Evolutionary conservation across 345 rosid species (phyloP).

Genomic region (Cardamine resedifolia): DNA sequence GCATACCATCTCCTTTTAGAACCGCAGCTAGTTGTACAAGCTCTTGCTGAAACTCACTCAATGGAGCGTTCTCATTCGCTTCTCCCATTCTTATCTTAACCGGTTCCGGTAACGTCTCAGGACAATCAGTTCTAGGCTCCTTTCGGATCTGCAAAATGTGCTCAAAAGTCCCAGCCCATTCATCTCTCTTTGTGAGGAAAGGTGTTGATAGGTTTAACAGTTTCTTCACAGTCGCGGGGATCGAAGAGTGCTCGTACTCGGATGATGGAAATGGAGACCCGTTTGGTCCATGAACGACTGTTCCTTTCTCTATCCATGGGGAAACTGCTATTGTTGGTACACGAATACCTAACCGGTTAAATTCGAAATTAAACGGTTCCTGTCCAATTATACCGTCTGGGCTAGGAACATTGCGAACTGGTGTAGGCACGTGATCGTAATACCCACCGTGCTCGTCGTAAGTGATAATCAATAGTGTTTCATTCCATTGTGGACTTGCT

Average conservation of each 20-base stretch:
- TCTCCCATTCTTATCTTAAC: slow-evolving; percentile 55
- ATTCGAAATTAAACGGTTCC: slow-evolving; percentile 62
- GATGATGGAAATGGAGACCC: slow-evolving; percentile 79
- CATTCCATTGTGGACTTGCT: slow-evolving; percentile 90
- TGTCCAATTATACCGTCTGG: slow-evolving; percentile 91
- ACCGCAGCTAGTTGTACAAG: slow-evolving; percentile 79
- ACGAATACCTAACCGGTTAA: slow-evolving; percentile 76
- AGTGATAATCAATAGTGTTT: slow-evolving; percentile 71
- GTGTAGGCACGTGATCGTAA: slow-evolving; percentile 87
- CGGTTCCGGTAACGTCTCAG: slow-evolving; percentile 64
- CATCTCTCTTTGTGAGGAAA: slow-evolving; percentile 81
- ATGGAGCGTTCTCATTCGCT: slow-evolving; percentile 62
- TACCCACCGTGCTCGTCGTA: slow-evolving; percentile 97
- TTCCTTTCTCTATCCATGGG: slow-evolving; percentile 86
- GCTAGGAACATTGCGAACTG: slow-evolving; percentile 73
- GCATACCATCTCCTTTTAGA: slow-evolving; percentile 60
- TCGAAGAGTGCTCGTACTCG: slow-evolving; percentile 87
- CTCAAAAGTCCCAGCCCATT: slow-evolving; percentile 90
- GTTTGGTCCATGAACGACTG: slow-evolving; percentile 84
- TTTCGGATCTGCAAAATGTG: slow-evolving; percentile 52
- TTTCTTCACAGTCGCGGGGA: slow-evolving; percentile 90
- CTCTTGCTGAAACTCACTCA: slow-evolving; percentile 84
- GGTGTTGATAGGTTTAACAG: slow-evolving; percentile 61
- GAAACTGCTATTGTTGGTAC: slow-evolving; percentile 82
- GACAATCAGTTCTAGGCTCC: slow-evolving; percentile 81